A percentile compares a stretch with the other conserved stretches of the same genome.
Conservation (phyloP, 73 alveolate genomes). For the Breviolum minutum region DNA sequence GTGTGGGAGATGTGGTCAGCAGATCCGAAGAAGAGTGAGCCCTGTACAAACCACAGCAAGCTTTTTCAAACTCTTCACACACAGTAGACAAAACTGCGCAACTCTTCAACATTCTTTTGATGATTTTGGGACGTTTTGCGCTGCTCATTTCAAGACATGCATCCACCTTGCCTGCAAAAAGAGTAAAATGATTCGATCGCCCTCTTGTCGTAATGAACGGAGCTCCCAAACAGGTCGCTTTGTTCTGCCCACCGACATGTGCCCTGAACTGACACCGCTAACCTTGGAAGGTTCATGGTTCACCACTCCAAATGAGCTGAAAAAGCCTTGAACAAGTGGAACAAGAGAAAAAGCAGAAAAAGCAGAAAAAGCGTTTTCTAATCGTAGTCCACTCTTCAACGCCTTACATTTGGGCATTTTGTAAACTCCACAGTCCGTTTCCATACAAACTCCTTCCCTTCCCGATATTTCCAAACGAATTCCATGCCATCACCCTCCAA, state of each 20-base stretch:
- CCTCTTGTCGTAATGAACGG: conserved; percentile 36
- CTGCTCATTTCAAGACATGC: background rate
- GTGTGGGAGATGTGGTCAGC: conserved; percentile 65
- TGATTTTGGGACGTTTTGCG: background rate
- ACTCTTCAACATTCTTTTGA: background rate
- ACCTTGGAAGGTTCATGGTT: background rate
- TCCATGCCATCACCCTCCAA: no score
- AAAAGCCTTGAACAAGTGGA: background rate
- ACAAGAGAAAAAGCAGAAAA: no score
- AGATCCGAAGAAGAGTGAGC: conserved; percentile 77
- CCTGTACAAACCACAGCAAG: background rate
- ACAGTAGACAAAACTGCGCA: no score
- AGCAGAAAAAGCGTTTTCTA: no score
- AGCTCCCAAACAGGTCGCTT: conserved; percentile 94
- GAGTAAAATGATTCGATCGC: conserved; percentile 60
- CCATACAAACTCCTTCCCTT: no score
- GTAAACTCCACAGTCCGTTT: no score
- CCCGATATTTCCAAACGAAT: no score
- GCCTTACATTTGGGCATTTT: no score
- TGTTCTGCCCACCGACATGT: conserved; percentile 66
- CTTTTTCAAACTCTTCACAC: no score
- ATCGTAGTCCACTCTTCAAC: no score
- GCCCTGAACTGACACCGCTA: conserved; percentile 74
- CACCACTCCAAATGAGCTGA: background rate
- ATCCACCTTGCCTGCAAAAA: conserved; percentile 28